A percentile compares a stretch with the other conserved stretches of the same genome.
Evolutionary conservation across 495 filamentous ascomycete species (phyloP).

Genomic region (Bacidia gigantensis): DNA sequence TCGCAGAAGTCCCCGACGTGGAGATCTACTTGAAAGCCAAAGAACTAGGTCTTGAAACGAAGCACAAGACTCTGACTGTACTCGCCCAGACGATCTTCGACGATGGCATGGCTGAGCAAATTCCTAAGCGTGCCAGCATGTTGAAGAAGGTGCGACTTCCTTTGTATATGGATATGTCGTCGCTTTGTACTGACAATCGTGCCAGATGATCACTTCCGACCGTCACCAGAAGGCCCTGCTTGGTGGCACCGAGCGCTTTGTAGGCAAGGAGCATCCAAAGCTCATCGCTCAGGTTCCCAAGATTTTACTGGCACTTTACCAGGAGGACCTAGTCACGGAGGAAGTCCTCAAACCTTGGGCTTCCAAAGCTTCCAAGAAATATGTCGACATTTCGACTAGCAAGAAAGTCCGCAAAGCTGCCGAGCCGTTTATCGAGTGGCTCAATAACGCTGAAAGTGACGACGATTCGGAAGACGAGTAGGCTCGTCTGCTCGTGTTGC

Average conservation of each 20-base stretch:
- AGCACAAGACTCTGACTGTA: slow-evolving; percentile 86
- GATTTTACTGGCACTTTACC: slow-evolving; percentile 75
- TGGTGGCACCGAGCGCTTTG: slow-evolving; percentile 89
- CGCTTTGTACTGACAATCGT: slow-evolving; percentile 16
- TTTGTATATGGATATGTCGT: slow-evolving; percentile 15
- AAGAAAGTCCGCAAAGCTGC: slow-evolving; percentile 94
- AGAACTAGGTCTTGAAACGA: slow-evolving; percentile 82
- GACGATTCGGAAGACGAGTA: slow-evolving; percentile 46
- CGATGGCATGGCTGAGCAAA: slow-evolving; percentile 75
- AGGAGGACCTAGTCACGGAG: slow-evolving; percentile 76
- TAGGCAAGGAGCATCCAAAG: slow-evolving; percentile 68
- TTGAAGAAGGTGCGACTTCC: slow-evolving; percentile 64
- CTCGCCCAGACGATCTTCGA: slow-evolving; percentile 90
- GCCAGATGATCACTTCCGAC: slow-evolving; percentile 69
- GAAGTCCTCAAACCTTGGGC: slow-evolving; percentile 85
- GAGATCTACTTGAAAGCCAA: slow-evolving; percentile 93
- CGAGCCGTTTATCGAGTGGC: slow-evolving; percentile 87
- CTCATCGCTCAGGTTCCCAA: slow-evolving; percentile 66
- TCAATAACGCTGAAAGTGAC: slow-evolving; percentile 79
- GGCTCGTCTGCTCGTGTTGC: neutral
- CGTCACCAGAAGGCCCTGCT: slow-evolving; percentile 92
- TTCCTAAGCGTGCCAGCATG: slow-evolving; percentile 64
- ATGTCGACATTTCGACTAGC: slow-evolving; percentile 76
- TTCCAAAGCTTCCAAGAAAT: slow-evolving; percentile 90
- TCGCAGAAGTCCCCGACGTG: slow-evolving; percentile 65